These are phyloP conservation scores for Xylariaceae sp. DNA, from an alignment of 2,329 filamentous ascomycete species.

Conservation along the genomic window DNA sequence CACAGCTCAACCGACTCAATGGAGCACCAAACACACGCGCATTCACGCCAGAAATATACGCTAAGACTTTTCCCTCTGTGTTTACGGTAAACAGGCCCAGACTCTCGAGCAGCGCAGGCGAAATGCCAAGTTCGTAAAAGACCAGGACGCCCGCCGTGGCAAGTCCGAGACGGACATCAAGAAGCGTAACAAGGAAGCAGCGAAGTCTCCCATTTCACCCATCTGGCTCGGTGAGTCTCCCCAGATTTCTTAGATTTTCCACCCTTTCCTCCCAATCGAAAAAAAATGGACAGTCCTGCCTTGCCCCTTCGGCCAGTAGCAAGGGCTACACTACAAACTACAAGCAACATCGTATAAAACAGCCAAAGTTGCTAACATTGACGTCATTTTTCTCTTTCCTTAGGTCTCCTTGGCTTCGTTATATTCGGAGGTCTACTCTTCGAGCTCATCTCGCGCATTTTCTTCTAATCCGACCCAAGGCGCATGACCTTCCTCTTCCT, in stretches of 20 bases:
- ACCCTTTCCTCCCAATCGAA: not conserved
- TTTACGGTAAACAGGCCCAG: conserved; percentile 55
- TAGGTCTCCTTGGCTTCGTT: conserved; percentile 54
- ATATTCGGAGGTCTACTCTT: conserved; percentile 57
- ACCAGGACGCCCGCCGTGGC: conserved; percentile 68
- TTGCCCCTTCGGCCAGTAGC: not conserved
- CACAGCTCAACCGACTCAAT: not conserved
- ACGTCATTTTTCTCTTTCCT: conserved; percentile 5
- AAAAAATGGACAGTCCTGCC: not conserved
- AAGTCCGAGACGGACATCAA: conserved; percentile 62
- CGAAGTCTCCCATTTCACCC: conserved; percentile 59
- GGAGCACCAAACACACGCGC: not conserved
- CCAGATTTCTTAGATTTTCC: not conserved
- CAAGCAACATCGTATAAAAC: not conserved
- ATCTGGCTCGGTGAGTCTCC: conserved; percentile 49
- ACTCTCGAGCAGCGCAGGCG: conserved; percentile 77
- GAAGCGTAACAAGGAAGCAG: conserved; percentile 50
- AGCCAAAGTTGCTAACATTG: not conserved
- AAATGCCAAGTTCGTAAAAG: conserved; percentile 72
- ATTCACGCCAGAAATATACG: not conserved
- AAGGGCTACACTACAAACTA: not conserved
- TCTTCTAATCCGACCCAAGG: conserved; percentile 31
- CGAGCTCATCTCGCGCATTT: conserved; percentile 51
- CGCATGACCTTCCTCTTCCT: not conserved
- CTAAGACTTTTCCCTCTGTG: not conserved